These are phyloP conservation scores for Catunica adiposa DNA, from an alignment of 2,329 filamentous ascomycete species.

Conservation along the genomic window DNA sequence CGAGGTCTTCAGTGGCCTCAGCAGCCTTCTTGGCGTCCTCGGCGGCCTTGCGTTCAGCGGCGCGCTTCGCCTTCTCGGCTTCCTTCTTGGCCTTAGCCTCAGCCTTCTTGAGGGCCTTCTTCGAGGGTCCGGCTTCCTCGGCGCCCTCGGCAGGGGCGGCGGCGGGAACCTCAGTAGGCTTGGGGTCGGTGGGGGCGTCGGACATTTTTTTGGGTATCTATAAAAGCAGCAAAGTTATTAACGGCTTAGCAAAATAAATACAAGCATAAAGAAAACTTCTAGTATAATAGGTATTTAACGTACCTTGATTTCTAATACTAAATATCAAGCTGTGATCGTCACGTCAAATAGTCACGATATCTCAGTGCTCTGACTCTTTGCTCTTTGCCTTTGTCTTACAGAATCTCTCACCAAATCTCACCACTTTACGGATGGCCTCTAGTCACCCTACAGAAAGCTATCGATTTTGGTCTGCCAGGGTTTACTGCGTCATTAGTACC, in stretches of 20 bases:
- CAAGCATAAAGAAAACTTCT: too few species aligned
- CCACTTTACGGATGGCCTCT: constrained; percentile 5
- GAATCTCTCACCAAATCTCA: not conserved
- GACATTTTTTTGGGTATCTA: constrained; percentile 19
- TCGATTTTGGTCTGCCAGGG: not conserved
- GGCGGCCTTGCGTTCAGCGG: constrained; percentile 59
- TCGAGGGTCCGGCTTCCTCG: constrained; percentile 34
- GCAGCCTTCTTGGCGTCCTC: constrained; percentile 49
- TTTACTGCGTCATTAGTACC: not conserved
- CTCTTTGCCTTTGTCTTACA: too few species aligned
- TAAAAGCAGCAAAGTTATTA: not conserved
- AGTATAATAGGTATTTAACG: too few species aligned
- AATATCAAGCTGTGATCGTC: not conserved
- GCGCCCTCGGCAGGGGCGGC: constrained; percentile 5
- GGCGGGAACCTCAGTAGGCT: constrained; percentile 9
- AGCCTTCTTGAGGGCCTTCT: constrained; percentile 73
- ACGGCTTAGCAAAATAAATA: too few species aligned
- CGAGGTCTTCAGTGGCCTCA: constrained; percentile 49
- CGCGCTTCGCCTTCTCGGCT: constrained; percentile 56
- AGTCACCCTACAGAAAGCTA: constrained; percentile 2
- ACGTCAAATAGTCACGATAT: not conserved
- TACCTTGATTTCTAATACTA: not conserved
- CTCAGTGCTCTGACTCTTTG: not conserved
- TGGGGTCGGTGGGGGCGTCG: constrained; percentile 21
- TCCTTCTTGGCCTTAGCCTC: constrained; percentile 79